Conservation (phyloP, 1,284 basidiomycete genomes). For the Pseudozyma sp. region DNA sequence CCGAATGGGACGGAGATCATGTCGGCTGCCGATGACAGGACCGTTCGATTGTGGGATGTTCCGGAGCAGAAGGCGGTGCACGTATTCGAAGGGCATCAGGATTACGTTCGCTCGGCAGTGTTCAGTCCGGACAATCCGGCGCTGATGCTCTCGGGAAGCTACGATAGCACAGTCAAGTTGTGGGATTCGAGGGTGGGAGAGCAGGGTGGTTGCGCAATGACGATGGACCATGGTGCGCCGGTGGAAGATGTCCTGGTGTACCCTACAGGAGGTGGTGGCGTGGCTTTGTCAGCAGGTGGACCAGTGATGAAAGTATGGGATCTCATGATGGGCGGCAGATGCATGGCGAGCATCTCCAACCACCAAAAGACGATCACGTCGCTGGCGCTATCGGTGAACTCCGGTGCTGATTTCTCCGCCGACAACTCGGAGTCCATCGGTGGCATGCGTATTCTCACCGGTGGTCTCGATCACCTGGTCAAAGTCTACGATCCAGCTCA, state of each 20-base stretch:
- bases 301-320: slow-evolving; percentile 97
- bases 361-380: slow-evolving; percentile 98
- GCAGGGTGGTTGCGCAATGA: slow-evolving; percentile 59
- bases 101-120: slow-evolving; percentile 93
- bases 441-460: slow-evolving; percentile 84
- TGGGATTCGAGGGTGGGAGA: slow-evolving; percentile 79
- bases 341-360: slow-evolving; percentile 73
- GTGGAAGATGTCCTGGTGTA: slow-evolving; percentile 96
- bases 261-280: slow-evolving; percentile 80
- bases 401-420: slow-evolving; percentile 55
- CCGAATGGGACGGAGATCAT: slow-evolving; percentile 83
- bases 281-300: slow-evolving; percentile 87
- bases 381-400: slow-evolving; percentile 70
- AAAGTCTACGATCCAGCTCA: slow-evolving; percentile 91
- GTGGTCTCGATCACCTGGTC: slow-evolving; percentile 93
- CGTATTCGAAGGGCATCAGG: slow-evolving; percentile 86
- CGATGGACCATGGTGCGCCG: slow-evolving; percentile 72
- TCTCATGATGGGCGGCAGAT: slow-evolving; percentile 85
- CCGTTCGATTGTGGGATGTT: slow-evolving; percentile 93
- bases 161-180: slow-evolving; percentile 89
- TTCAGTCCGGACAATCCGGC: slow-evolving; percentile 85
- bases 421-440: slow-evolving; percentile 62
- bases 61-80: slow-evolving; percentile 84
- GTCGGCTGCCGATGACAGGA: slow-evolving; percentile 95
- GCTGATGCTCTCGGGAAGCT: slow-evolving; percentile 90